Percentiles rank a stretch among this genome's conserved stretches.
phyloP scores from a whole-genome alignment of 257 asterid genomes.

The Solanum sejunctum region DNA sequence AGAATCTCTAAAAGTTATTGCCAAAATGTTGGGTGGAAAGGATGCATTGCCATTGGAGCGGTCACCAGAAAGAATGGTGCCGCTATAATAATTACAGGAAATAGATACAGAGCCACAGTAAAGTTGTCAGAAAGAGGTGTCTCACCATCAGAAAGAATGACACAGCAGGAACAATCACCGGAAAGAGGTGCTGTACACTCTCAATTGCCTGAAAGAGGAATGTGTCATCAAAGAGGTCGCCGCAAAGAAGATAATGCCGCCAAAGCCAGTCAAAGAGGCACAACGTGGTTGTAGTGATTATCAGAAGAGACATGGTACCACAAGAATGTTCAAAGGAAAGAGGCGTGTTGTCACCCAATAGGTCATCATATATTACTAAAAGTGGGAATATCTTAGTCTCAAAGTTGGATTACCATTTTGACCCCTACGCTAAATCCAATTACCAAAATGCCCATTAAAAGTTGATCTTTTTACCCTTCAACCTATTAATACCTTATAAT shows the following conservation, averaged over 20 bases:
- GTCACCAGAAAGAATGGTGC: not conserved
- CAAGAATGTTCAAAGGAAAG: not conserved
- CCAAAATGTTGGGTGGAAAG: not conserved
- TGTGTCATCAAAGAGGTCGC: not conserved
- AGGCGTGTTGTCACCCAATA: not conserved
- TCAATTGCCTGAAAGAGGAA: not conserved
- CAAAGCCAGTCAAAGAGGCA: not conserved
- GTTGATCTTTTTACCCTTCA: no score
- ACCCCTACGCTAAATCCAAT: no score
- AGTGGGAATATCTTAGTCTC: no score
- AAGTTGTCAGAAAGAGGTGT: not conserved
- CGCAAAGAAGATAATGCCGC: not conserved
- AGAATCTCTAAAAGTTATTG: not conserved
- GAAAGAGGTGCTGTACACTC: not conserved
- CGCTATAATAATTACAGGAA: not conserved
- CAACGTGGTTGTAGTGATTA: not conserved
- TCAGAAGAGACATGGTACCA: not conserved
- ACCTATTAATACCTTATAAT: no score
- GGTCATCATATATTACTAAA: not conserved
- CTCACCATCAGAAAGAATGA: not conserved
- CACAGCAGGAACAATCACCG: not conserved
- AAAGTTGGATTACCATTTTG: no score
- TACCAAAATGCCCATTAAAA: no score
- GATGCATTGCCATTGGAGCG: not conserved
- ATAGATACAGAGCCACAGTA: not conserved